Conservation (phyloP, 2,329 filamentous ascomycete genomes). For the Microsporum canis region DNA sequence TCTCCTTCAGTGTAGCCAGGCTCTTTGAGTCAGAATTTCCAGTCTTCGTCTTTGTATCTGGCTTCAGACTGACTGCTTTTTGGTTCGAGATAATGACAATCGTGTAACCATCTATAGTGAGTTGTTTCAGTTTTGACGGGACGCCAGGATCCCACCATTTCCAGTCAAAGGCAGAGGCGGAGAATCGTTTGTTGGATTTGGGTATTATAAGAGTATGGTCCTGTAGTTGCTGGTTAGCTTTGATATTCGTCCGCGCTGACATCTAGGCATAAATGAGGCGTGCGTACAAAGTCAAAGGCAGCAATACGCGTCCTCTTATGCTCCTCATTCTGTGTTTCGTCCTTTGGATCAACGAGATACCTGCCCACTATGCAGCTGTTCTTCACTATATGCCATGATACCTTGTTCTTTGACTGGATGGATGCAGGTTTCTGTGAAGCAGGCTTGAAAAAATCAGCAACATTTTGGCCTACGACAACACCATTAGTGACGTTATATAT, state of each 20-base stretch:
- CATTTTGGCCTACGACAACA: conserved; percentile 32
- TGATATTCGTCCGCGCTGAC: not conserved
- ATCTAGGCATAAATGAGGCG: not conserved
- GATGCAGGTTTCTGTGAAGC: conserved; percentile 72
- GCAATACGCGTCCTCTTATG: conserved; percentile 27
- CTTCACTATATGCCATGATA: conserved; percentile 56
- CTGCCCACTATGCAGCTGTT: conserved; percentile 66
- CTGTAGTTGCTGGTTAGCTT: conserved; percentile 29
- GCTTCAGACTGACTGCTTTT: conserved; percentile 63
- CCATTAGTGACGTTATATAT: not conserved
- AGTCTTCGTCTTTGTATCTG: conserved; percentile 59
- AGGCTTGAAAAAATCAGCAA: conserved; percentile 81
- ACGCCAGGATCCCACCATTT: conserved; percentile 80
- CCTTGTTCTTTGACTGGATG: conserved; percentile 46
- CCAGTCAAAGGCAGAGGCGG: conserved; percentile 65
- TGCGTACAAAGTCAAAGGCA: conserved; percentile 37
- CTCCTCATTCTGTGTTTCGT: conserved; percentile 2
- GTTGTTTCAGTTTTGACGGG: conserved; percentile 52
- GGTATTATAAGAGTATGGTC: conserved; percentile 81
- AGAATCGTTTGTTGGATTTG: conserved; percentile 68
- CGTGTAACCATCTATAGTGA: conserved; percentile 63
- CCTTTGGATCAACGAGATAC: conserved; percentile 37
- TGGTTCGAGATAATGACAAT: conserved; percentile 84
- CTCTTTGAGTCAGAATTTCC: conserved; percentile 57
- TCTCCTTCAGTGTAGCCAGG: conserved; percentile 70